Evolutionary conservation across 441 rosid species (phyloP), one percentile per base, ranked within the genome.

Genomic region (Erodium chrysanthum): DNA sequence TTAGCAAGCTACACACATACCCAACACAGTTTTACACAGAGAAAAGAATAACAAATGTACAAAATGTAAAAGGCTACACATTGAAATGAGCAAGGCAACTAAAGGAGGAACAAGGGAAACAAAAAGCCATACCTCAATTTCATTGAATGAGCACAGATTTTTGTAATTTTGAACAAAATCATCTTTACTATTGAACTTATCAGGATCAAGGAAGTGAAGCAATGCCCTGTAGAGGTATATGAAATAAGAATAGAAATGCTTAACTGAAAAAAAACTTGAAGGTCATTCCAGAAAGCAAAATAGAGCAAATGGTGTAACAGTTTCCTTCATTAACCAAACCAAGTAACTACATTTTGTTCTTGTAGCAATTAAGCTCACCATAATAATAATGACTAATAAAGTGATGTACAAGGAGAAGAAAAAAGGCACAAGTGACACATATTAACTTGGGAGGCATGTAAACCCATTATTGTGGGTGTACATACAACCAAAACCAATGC

Each of bases 101-200:
- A 27, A 10, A 12, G 5, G 31, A 66, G 48, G 17, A 48, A 72
- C 54, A 66, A 37, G 44, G 22, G 63, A 33, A 71, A 70, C 33
- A 52, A 68, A 31, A 54, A 74, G 61, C 15, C 33, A 67, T 79
- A 90, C 99, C 98, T 96, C 99, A 70, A 65, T 88, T 82, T 90
- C 98, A 73, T 96, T 92, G 77, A 96, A 96, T 31, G 92, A 90
- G 78, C 97, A 90, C 69, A 92, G 98, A 74, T 96, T 96, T 88
- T 90, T 92, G 85, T 96, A 96, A 72, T 92, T 96, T 76, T 92
- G 92, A 74, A 96, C 91, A 25, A 96, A 96, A 72, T 90, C 96
- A 78, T 92, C 99, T 82, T 92, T 96, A 68, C 80, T 92, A 79
- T 75, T 89, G 75, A 96, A 96, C 89, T 96, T 96, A 76, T 85